Conservation (phyloP, 192 early-diverging fungal species). For the Umbelopsis sp. region DNA sequence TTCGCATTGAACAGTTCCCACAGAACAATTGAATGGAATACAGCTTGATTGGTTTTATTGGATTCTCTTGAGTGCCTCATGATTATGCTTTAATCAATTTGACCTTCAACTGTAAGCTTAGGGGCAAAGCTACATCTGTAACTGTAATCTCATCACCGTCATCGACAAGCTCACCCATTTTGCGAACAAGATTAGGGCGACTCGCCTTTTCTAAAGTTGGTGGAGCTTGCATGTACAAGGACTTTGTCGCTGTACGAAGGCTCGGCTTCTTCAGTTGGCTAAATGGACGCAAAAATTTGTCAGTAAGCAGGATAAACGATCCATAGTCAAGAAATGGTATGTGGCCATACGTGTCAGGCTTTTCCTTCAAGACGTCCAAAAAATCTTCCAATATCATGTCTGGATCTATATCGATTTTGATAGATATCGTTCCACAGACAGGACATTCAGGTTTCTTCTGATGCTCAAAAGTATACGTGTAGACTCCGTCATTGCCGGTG, state of each 20-base stretch:
- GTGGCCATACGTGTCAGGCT: conserved; percentile 60
- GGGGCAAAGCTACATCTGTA: conserved; percentile 78
- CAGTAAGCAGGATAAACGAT: background rate
- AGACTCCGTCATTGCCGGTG: conserved; percentile 87
- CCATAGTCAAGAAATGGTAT: background rate
- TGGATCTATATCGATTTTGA: conserved; percentile 50
- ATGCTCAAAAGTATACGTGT: conserved; percentile 87
- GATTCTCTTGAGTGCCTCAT: no score
- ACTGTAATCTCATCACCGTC: conserved; percentile 76
- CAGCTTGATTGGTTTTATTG: no score
- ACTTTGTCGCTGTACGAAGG: conserved; percentile 53
- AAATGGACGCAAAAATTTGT: background rate
- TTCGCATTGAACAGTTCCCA: no score
- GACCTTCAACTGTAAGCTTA: conserved; percentile 47
- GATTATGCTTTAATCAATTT: background rate
- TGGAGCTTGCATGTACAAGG: conserved; percentile 90
- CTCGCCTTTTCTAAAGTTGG: conserved; percentile 74
- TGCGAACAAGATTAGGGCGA: conserved; percentile 82
- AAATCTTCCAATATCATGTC: conserved; percentile 77
- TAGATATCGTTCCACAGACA: conserved; percentile 77
- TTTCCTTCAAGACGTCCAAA: conserved; percentile 79
- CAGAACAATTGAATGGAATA: no score
- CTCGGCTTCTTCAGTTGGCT: conserved; percentile 90
- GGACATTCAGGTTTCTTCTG: conserved; percentile 86
- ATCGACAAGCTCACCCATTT: conserved; percentile 62